Evolutionary conservation across 129 eudicot genomes (phyloP).

Genomic region (Calendula officinalis): DNA sequence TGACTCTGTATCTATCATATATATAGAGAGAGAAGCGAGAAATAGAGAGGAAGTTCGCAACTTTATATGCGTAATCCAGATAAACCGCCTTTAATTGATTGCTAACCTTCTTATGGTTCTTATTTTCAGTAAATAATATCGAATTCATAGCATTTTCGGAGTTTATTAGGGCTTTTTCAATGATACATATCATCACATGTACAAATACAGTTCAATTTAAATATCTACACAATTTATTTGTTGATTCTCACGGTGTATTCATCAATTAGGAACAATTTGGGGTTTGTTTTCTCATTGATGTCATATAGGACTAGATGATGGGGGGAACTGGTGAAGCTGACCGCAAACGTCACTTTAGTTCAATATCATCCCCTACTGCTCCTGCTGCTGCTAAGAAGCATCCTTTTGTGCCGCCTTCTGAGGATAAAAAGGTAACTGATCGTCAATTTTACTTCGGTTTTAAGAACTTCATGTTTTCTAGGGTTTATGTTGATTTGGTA

Average conservation of each 20-base stretch:
- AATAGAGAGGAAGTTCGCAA: conserved; percentile 14
- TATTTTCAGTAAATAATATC: not conserved
- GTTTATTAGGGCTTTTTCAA: conserved; percentile 21
- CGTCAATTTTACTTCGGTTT: not conserved
- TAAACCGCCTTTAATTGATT: conserved; percentile 12
- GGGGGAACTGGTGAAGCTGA: conserved; percentile 87
- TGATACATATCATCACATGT: conserved; percentile 14
- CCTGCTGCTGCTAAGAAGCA: conserved; percentile 56
- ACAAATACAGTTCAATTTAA: conserved; percentile 18
- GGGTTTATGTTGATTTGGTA: conserved; percentile 21
- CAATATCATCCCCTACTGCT: conserved; percentile 69
- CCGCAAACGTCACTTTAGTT: conserved; percentile 73
- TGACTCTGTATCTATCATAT: conserved; percentile 18
- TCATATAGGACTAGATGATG: conserved; percentile 41
- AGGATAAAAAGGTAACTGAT: conserved; percentile 74
- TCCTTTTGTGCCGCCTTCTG: conserved; percentile 54
- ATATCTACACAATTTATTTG: conserved; percentile 1
- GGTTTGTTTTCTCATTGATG: conserved; percentile 26
- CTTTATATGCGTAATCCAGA: conserved; percentile 21
- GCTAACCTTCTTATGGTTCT: conserved; percentile 17
- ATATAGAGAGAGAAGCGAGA: conserved; percentile 7
- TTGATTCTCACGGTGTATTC: not conserved
- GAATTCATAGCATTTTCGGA: conserved; percentile 10
- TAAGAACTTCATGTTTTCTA: conserved; percentile 20
- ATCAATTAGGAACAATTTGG: conserved; percentile 13